Percentiles rank a stretch among this genome's conserved stretches.
These are phyloP conservation scores for Solanum neorickii DNA, from an alignment of 257 asterid genomes.

Conservation along the genomic window DNA sequence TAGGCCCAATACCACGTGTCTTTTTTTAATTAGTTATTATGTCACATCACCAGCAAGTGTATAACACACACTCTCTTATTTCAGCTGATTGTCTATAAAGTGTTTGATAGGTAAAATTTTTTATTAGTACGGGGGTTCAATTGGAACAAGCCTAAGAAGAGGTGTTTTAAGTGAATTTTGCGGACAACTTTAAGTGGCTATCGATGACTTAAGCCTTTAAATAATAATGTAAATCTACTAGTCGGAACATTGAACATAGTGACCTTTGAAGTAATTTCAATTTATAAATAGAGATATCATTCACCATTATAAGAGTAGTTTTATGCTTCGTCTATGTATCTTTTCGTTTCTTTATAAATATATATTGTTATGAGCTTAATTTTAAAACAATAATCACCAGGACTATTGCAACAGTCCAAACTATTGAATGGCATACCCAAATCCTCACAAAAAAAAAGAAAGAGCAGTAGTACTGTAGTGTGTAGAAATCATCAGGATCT, in stretches of 20 bases:
- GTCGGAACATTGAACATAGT: neutral
- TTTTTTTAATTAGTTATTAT: no score
- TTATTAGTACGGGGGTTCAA: no score
- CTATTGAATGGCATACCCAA: neutral
- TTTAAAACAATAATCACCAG: neutral
- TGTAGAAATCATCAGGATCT: neutral
- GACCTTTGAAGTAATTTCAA: neutral
- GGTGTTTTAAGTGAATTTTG: no score
- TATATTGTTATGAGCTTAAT: neutral
- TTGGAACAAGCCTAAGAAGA: no score
- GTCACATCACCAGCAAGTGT: no score
- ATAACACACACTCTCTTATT: no score
- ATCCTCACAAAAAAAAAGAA: neutral
- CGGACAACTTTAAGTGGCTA: no score
- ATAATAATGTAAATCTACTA: neutral
- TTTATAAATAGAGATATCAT: no score
- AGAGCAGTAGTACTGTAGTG: neutral
- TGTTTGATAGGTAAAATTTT: no score
- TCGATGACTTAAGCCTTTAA: no score
- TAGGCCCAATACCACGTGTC: no score
- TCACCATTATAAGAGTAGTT: neutral
- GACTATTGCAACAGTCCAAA: neutral
- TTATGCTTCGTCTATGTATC: neutral
- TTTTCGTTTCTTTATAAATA: neutral
- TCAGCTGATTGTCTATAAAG: no score